A percentile compares a stretch with the other conserved stretches of the same genome.
These are phyloP conservation scores for Akanthomyces lecanii DNA, from an alignment of 2,329 filamentous ascomycete genomes.

Conservation along the genomic window DNA sequence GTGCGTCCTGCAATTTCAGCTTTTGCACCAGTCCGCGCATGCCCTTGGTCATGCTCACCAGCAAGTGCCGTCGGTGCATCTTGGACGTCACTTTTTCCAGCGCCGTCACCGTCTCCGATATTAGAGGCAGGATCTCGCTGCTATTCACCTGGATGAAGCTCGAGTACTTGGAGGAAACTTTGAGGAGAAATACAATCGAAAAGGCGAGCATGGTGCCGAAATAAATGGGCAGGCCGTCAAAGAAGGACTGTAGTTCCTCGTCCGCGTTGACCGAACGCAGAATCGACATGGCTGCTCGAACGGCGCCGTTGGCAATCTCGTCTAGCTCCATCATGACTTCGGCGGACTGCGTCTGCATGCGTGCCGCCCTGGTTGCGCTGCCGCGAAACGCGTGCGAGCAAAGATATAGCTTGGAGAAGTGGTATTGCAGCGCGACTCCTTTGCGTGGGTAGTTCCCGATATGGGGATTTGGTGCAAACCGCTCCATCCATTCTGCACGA, in stretches of 20 bases:
- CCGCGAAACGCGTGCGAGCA: conserved; percentile 18
- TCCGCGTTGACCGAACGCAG: conserved; percentile 14
- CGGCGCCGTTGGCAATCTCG: conserved; percentile 13
- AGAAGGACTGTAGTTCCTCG: conserved; percentile 15
- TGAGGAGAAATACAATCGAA: conserved; percentile 13
- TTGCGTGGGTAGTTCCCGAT: conserved; percentile 19
- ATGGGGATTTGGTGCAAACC: conserved; percentile 11
- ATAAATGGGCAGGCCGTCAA: conserved; percentile 16
- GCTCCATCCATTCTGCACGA: conserved; percentile 15
- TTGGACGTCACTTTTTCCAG: conserved; percentile 12
- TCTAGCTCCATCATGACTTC: conserved; percentile 14
- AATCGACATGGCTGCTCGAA: conserved; percentile 13
- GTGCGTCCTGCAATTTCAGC: neutral
- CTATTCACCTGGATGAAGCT: conserved; percentile 10
- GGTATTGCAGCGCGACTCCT: conserved; percentile 18
- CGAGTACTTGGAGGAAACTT: conserved; percentile 10
- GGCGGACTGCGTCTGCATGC: conserved; percentile 6
- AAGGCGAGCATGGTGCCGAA: conserved; percentile 15
- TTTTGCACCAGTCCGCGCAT: conserved; percentile 16
- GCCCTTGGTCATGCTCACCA: conserved; percentile 16
- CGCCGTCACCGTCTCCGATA: conserved; percentile 7
- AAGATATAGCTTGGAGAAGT: conserved; percentile 19
- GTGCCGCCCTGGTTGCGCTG: neutral
- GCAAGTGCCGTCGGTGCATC: conserved; percentile 14
- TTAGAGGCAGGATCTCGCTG: conserved; percentile 9